Base-by-base conservation (phyloP, 1,139 yeast species). In the Hemisphaericaspora xylofermentans region DNA sequence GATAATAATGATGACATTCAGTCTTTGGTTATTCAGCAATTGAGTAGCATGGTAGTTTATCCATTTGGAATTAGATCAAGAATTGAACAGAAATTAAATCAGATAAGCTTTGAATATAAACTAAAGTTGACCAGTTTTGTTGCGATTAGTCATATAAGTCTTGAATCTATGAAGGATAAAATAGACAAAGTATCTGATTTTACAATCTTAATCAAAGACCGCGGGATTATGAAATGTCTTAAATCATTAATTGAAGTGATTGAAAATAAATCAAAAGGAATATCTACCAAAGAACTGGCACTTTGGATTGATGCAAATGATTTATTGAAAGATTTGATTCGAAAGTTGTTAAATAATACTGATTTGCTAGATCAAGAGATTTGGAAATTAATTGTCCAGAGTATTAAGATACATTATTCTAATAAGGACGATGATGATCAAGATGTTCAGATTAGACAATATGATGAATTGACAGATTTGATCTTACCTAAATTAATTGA, bases 61-160 rank as follows among this genome's bases (percentile, higher is more conserved):
- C 88, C 89, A 4, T 81, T 78, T 54, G 80, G 79, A 3, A 75
- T 81, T 0, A 65, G 84, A 44, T 69, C 68, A 15, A 63, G 82
- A 44, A 84, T 84, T 38, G 71, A 54, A 48, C 68, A 53, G 43
- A 66, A 59, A 50, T 56, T 60, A 37, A 60, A 61, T 34, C 52
- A 54, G 35, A 45, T 60, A 13, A 49, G 57, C 27, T 41, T 41
- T 42, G 58, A 40, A 27, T 54, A 58, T 18, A 64, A 59, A 39
- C 60, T 66, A 9, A 79, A 78, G 44, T 67, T 78, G 22, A 93
- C 95, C 1, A 75, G 88, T 0, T 88, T 84, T 55, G 72, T 81
- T 29, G 80, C 88, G 0, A 63, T 84, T 2, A 77, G 93, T 49
- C 72, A 72, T 41, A 55, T 61, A 22, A 71, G 87, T 1, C 64